phyloP scores from a whole-genome alignment of 768 basidiomycete species.

The Suillus clintonianus region DNA sequence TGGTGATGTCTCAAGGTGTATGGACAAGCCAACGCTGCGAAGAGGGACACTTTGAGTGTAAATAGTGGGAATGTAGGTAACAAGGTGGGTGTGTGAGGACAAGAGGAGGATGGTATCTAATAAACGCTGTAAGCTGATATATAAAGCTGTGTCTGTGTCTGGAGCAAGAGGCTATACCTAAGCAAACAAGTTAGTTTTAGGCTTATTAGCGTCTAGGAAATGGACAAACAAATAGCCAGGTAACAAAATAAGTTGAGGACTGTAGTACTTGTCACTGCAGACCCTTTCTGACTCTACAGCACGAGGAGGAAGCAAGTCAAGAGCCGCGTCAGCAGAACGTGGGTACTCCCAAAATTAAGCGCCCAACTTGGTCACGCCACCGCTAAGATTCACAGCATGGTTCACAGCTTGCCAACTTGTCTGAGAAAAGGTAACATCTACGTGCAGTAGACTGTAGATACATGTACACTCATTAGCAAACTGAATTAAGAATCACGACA shows the following conservation, averaged over 20 bases:
- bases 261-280: not conserved
- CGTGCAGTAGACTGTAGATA: constrained; percentile 1
- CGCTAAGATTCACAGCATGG: constrained; percentile 13
- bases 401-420: not conserved
- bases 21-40: constrained; percentile 42
- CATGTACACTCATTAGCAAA: not conserved
- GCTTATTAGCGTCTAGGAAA: not conserved
- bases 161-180: constrained; percentile 5
- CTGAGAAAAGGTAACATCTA: not conserved
- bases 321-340: constrained; percentile 37
- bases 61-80: constrained; percentile 18
- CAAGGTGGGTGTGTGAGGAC: constrained; percentile 24
- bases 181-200: not conserved
- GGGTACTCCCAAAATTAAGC: constrained; percentile 17
- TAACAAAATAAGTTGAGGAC: not conserved
- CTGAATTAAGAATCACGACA: constrained; percentile 24
- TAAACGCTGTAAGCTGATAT: constrained; percentile 9
- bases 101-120: constrained; percentile 11
- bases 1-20: constrained; percentile 34
- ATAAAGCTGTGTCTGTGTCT: constrained; percentile 32
- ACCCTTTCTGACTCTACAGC: constrained; percentile 3
- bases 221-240: not conserved
- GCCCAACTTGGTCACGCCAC: constrained; percentile 31
- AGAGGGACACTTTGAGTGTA: constrained; percentile 9
- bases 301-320: constrained; percentile 32